Conservation (phyloP, 768 basidiomycete species). For the Asterophora lycoperdoides region DNA sequence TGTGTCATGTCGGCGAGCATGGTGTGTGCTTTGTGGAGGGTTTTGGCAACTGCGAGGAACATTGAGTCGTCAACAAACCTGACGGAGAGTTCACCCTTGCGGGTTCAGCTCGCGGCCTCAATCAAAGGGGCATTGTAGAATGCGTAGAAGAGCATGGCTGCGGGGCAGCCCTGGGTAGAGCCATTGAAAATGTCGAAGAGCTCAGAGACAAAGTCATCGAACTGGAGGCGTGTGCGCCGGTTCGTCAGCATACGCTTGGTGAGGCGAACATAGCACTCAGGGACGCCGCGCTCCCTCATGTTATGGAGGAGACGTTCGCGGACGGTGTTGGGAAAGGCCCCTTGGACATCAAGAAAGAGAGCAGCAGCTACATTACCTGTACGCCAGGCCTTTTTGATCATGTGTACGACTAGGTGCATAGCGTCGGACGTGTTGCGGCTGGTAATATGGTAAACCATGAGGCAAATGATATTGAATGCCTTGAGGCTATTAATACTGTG, state of each 20-base stretch:
- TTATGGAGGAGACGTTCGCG: too few species aligned
- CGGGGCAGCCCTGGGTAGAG: constrained; percentile 27
- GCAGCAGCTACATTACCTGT: too few species aligned
- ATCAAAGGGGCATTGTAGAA: constrained; percentile 25
- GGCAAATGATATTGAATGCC: too few species aligned
- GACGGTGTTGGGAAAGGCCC: too few species aligned
- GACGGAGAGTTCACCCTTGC: background rate
- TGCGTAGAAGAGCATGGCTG: too few species aligned
- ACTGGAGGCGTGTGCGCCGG: background rate
- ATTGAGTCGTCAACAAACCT: constrained; percentile 16
- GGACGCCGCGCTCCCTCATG: constrained; percentile 24
- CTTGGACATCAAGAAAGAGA: constrained; percentile 40
- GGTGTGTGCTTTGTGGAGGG: too few species aligned
- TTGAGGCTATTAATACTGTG: too few species aligned
- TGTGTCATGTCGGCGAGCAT: constrained; percentile 25
- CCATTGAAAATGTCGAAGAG: constrained; percentile 19
- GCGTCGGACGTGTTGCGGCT: constrained; percentile 36
- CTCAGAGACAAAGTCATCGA: too few species aligned
- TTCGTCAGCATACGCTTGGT: background rate
- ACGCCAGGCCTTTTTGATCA: too few species aligned
- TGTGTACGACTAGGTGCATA: constrained; percentile 26
- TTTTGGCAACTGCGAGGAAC: constrained; percentile 21
- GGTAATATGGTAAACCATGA: too few species aligned
- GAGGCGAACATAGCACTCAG: constrained; percentile 19
- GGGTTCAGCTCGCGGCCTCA: background rate